These are phyloP conservation scores for Echium plantagineum DNA, from an alignment of 257 asterid genomes.

Conservation along the genomic window DNA sequence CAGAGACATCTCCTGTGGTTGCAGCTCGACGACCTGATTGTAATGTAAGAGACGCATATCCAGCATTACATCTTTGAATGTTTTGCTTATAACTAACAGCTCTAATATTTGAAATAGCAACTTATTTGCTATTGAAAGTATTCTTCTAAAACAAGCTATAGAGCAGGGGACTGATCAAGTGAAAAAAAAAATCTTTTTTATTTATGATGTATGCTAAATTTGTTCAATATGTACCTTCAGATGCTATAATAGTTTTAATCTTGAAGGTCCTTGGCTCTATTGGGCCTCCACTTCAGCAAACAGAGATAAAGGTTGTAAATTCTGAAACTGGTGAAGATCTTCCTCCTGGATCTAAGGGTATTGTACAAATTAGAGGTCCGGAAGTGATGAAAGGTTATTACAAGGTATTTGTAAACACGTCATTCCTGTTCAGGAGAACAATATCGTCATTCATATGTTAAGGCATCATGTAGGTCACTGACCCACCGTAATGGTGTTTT, in stretches of 20 bases:
- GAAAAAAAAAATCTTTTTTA: conserved; percentile 9
- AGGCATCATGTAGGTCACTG: no score
- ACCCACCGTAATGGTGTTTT: no score
- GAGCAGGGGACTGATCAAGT: no score
- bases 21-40: conserved; percentile 62
- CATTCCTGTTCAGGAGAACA: neutral
- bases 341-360: conserved; percentile 64
- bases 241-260: conserved; percentile 16
- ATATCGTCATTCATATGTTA: no score
- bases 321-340: conserved; percentile 57
- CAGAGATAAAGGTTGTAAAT: conserved; percentile 71
- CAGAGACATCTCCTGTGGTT: conserved; percentile 89
- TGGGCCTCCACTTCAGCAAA: conserved; percentile 61
- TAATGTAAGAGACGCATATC: conserved; percentile 40
- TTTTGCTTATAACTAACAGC: neutral
- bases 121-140: no score
- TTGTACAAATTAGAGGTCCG: conserved; percentile 80
- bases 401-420: conserved; percentile 36
- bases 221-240: conserved; percentile 8
- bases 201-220: neutral
- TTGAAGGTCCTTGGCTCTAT: conserved; percentile 83
- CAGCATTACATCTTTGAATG: neutral
- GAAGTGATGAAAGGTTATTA: conserved; percentile 88
- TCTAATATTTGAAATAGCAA: neutral
- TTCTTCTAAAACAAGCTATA: neutral